A percentile compares a stretch with the other conserved stretches of the same genome.
Evolutionary conservation across 805 yeast species (phyloP).

Genomic region (Zygoascus ofunaensis): DNA sequence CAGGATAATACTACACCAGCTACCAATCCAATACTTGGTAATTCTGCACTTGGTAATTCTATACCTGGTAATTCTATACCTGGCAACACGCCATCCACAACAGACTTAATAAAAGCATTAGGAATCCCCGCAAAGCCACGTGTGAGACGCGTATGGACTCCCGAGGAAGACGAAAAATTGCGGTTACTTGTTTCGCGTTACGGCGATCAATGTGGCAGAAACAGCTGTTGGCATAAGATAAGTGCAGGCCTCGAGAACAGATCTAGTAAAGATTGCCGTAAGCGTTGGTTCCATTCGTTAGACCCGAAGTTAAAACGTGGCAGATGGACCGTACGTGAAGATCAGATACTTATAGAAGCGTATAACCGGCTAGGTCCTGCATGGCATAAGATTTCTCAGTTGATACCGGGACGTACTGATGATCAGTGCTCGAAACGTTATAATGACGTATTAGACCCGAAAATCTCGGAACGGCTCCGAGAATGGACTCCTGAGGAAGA

Average conservation of each 20-base stretch:
- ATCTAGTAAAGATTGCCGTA: constrained; percentile 73
- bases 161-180: constrained; percentile 59
- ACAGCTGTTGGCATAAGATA: constrained; percentile 36
- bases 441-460: constrained; percentile 79
- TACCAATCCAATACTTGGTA: too few relatives aligned
- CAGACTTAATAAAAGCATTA: constrained; percentile 12
- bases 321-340: constrained; percentile 79
- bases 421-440: constrained; percentile 93
- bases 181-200: constrained; percentile 31
- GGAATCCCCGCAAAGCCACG: constrained; percentile 13
- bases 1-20: too few relatives aligned
- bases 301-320: constrained; percentile 80
- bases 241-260: constrained; percentile 33
- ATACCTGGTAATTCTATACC: too few relatives aligned
- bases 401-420: constrained; percentile 78
- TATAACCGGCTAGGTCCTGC: constrained; percentile 62
- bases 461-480: constrained; percentile 62
- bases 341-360: constrained; percentile 52
- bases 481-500: constrained; percentile 81
- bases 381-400: constrained; percentile 77
- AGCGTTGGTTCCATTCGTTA: constrained; percentile 78
- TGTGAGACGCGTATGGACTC: constrained; percentile 47
- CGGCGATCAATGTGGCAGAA: constrained; percentile 40
- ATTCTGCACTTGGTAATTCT: too few relatives aligned
- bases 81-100: constrained; percentile 6